Evolutionary conservation across 352 stramenopile genomes (phyloP).

Genomic region (Pythium grandisporangium): DNA sequence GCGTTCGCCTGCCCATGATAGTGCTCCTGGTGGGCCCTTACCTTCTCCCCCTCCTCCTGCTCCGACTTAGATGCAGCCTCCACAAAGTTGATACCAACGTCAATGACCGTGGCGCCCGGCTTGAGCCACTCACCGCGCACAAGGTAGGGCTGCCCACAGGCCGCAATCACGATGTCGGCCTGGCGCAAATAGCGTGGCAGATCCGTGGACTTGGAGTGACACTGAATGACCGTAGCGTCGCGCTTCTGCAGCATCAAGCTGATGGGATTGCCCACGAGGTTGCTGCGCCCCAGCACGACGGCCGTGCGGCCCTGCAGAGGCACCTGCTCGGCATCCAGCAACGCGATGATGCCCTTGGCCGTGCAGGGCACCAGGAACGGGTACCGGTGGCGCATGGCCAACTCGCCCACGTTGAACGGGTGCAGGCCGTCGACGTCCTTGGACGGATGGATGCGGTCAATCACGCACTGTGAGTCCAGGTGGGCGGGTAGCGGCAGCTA

Average conservation of each 20-base stretch:
- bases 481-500: conserved; percentile 91
- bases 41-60: no score
- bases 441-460: conserved; percentile 86
- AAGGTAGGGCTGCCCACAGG: conserved; percentile 92
- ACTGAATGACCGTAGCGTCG: conserved; percentile 97
- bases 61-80: no score
- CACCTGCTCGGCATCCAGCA: conserved; percentile 88
- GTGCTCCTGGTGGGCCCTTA: conserved; percentile 2
- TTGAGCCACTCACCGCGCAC: conserved; percentile 97
- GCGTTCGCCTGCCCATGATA: conserved; percentile 46
- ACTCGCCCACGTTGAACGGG: conserved; percentile 93
- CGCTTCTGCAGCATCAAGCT: conserved; percentile 93
- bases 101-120: conserved; percentile 94
- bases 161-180: conserved; percentile 97
- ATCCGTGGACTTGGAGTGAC: conserved; percentile 93
- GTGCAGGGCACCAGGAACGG: conserved; percentile 94
- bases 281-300: conserved; percentile 96
- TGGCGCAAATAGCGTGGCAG: conserved; percentile 79
- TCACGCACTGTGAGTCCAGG: conserved; percentile 90
- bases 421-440: conserved; percentile 99
- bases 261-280: conserved; percentile 97
- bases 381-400: conserved; percentile 83
- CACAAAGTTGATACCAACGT: conserved; percentile 99
- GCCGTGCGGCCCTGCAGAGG: conserved; percentile 90
- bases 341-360: conserved; percentile 94